Evolutionary conservation across 108 stramenopile genomes (phyloP).

Genomic region (Cyclotella baltica): DNA sequence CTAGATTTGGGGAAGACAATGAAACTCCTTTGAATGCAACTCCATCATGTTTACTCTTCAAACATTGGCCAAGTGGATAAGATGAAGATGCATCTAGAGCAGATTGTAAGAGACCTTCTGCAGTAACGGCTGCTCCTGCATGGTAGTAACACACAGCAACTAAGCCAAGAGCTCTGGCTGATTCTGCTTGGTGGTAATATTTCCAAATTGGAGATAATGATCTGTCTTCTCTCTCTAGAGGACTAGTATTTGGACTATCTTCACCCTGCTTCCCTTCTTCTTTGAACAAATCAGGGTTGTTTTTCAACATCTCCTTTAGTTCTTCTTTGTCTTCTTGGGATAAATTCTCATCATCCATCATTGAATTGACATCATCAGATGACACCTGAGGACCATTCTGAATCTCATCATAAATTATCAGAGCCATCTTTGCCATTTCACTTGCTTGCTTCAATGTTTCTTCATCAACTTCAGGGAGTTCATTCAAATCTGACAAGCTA

Average conservation of each 20-base stretch:
- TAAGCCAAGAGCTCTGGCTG: slow-evolving; percentile 63
- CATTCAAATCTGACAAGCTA: not conserved
- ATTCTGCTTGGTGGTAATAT: slow-evolving; percentile 43
- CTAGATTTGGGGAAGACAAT: slow-evolving; percentile 52
- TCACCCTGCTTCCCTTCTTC: too few species aligned
- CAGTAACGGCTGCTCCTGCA: slow-evolving; percentile 80
- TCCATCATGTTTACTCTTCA: slow-evolving; percentile 9
- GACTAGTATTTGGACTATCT: too few species aligned
- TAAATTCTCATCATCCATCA: slow-evolving; percentile 13
- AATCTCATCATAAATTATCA: slow-evolving; percentile 66
- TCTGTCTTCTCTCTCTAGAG: slow-evolving; percentile 5
- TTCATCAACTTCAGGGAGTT: slow-evolving; percentile 15
- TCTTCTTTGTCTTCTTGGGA: slow-evolving; percentile 13
- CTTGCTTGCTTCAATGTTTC: slow-evolving; percentile 67
- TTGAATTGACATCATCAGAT: slow-evolving; percentile 9
- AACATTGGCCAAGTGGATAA: slow-evolving; percentile 44
- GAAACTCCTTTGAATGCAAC: slow-evolving; percentile 32
- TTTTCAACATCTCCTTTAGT: slow-evolving; percentile 34
- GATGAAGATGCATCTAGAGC: slow-evolving; percentile 64
- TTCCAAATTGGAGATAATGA: slow-evolving; percentile 36
- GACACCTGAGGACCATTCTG: slow-evolving; percentile 38
- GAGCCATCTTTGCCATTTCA: slow-evolving; percentile 70
- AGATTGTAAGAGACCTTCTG: slow-evolving; percentile 86
- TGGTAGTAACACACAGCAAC: slow-evolving; percentile 76
- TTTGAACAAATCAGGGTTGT: slow-evolving; percentile 10